phyloP scores from a whole-genome alignment of 202 grass and related monocot genomes.

The Schoenoplectus tabernaemontani region DNA sequence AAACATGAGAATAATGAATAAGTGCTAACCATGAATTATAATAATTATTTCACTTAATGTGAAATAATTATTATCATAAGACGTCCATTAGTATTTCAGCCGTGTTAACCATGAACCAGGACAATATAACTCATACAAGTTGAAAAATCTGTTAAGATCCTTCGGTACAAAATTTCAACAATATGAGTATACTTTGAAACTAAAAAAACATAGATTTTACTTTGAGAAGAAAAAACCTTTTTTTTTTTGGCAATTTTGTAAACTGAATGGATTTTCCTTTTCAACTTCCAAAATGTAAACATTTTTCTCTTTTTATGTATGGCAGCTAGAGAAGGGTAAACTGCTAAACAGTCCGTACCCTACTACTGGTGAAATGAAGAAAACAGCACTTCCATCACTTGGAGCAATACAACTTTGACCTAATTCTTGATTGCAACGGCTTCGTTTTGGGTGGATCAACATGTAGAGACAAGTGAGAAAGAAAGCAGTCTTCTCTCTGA shows the following conservation, averaged over 20 bases:
- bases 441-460: conserved; percentile 88
- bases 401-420: conserved; percentile 51
- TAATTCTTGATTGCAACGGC: conserved; percentile 90
- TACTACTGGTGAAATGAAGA: conserved; percentile 78
- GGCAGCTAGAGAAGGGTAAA: conserved; percentile 83
- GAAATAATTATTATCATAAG: background rate
- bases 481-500: conserved; percentile 28
- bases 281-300: background rate
- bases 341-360: conserved; percentile 55
- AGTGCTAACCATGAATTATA: too few relatives aligned
- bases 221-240: too few relatives aligned
- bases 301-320: background rate
- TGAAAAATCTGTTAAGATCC: background rate
- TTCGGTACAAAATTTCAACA: background rate
- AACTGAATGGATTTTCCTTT: too few relatives aligned
- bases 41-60: too few relatives aligned
- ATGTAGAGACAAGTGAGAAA: conserved; percentile 31
- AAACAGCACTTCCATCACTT: conserved; percentile 92
- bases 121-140: background rate
- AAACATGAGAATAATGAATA: too few relatives aligned
- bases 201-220: background rate
- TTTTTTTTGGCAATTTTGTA: too few relatives aligned
- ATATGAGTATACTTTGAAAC: background rate
- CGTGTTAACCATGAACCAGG: background rate
- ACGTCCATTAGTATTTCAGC: background rate